Conservation (phyloP, 1,284 basidiomycete genomes). For the Calocybe gambosa region DNA sequence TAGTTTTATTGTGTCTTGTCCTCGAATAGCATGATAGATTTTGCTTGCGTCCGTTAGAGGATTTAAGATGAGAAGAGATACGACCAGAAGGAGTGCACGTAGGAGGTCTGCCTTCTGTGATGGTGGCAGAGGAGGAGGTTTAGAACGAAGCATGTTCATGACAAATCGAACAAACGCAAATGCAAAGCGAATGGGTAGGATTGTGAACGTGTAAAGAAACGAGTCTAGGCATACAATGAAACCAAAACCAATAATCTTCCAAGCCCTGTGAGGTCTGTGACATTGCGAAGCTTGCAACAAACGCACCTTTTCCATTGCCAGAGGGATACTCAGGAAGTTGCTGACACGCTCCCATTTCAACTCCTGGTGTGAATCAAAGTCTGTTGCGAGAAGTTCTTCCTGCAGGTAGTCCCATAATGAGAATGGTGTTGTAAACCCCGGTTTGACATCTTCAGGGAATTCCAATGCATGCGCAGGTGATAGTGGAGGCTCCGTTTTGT, state of each 20-base stretch:
- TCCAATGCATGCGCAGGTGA: slow-evolving; percentile 20
- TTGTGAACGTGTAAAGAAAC: slow-evolving; percentile 97
- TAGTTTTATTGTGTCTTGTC: slow-evolving; percentile 97
- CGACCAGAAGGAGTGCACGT: slow-evolving; percentile 70
- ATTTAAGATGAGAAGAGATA: slow-evolving; percentile 72
- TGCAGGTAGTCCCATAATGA: slow-evolving; percentile 91
- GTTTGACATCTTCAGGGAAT: slow-evolving; percentile 5
- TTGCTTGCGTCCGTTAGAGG: slow-evolving; percentile 93
- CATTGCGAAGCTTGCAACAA: neutral
- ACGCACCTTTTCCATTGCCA: slow-evolving; percentile 88
- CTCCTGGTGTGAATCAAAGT: slow-evolving; percentile 91
- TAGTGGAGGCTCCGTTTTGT: slow-evolving; percentile 17
- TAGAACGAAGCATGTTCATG: slow-evolving; percentile 44
- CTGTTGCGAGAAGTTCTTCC: slow-evolving; percentile 82
- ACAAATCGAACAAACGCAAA: slow-evolving; percentile 63
- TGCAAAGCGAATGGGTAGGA: slow-evolving; percentile 85
- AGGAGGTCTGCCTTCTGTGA: slow-evolving; percentile 92
- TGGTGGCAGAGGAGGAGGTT: slow-evolving; percentile 58
- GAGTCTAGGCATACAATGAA: slow-evolving; percentile 94
- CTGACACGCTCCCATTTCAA: slow-evolving; percentile 96
- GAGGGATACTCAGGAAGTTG: slow-evolving; percentile 91
- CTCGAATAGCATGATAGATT: slow-evolving; percentile 98
- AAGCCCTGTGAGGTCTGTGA: slow-evolving; percentile 1
- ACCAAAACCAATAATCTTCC: slow-evolving; percentile 89
- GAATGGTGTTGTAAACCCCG: slow-evolving; percentile 39